Evolutionary conservation across 306 rosid species (phyloP), one percentile per base, ranked within the genome.

Genomic region (Cucurbita moschata): DNA sequence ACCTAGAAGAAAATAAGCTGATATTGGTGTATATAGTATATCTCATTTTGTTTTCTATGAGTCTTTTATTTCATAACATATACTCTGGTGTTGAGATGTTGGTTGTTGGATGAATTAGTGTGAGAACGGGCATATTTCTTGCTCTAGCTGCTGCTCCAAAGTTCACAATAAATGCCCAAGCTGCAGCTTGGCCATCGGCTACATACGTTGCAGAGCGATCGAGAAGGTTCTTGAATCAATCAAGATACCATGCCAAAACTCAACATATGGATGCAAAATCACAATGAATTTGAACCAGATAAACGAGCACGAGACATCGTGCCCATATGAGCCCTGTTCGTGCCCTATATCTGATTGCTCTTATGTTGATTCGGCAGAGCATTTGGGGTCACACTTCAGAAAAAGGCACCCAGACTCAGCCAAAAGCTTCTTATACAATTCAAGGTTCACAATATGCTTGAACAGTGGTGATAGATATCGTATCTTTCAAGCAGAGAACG

Each of bases 111-210:
- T 65, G 71, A 16, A n/a, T 26, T 64, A 92, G 98, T 92, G 98
- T 55, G 92, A 92, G 81, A 89, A 92, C 81, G 98, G 98, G 19
- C 98, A 92, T 65, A 83, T 85, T 68, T 89, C 96, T 71, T 92
- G 96, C 85, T 83, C 86, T 65, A 69, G 67, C 53, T 89, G 96
- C 79, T 85, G 92, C 77, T 54, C 42, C 54, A 78, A 79, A 76
- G 59, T 81, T 76, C 44, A 49, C 30, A 80, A 89, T 56, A 92
- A 89, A 83, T 89, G 96, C 65, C 86, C 96, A 49, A 59, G 84
- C 77, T 89, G 96, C 76, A 74, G 72, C 37, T 73, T 74, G 82
- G 89, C 96, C 44, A 90, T 90, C 50, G 96, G 92, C 10, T 84
- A 86, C 75, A 89, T 76, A 56, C 95, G 95, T 13, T 89, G 96